Evolutionary conservation across 805 yeast species (phyloP).

Genomic region (Candida boleticola): DNA sequence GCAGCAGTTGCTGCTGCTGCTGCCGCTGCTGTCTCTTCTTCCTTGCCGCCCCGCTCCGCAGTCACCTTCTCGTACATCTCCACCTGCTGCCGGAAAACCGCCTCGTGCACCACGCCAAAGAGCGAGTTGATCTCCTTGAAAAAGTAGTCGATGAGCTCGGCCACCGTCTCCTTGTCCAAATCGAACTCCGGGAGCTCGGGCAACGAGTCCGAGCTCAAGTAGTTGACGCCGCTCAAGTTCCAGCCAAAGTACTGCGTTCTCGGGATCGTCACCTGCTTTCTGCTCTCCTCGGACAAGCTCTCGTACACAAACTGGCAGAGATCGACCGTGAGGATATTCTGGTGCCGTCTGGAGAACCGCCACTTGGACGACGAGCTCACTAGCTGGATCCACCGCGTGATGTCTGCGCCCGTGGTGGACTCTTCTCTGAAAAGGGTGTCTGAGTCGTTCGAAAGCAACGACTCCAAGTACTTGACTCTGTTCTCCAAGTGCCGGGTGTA

Average conservation of each 20-base stretch:
- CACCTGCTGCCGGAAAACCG: slow-evolving; percentile 51
- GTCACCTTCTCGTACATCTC: slow-evolving; percentile 16
- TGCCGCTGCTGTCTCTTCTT: not conserved
- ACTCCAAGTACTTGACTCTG: slow-evolving; percentile 39
- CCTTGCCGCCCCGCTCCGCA: not conserved
- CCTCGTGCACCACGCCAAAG: slow-evolving; percentile 51
- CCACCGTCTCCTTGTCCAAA: slow-evolving; percentile 5
- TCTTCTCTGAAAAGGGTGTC: slow-evolving; percentile 10
- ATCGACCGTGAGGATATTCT: slow-evolving; percentile 38
- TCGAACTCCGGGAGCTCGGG: slow-evolving; percentile 31
- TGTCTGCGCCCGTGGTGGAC: not conserved
- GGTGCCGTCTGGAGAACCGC: slow-evolving; percentile 47
- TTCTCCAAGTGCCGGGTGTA: slow-evolving; percentile 38
- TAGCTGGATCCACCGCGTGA: not conserved
- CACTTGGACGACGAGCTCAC: slow-evolving; percentile 34
- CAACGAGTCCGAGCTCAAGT: slow-evolving; percentile 32
- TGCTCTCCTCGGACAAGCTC: slow-evolving; percentile 31
- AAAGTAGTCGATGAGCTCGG: slow-evolving; percentile 35
- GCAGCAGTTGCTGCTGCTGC: not conserved
- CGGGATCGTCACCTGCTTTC: slow-evolving; percentile 42
- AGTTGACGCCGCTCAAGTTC: slow-evolving; percentile 62
- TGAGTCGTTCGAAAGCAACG: slow-evolving; percentile 19
- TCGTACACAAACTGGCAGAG: slow-evolving; percentile 34
- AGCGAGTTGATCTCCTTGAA: slow-evolving; percentile 52
- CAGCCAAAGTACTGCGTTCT: slow-evolving; percentile 63